Conservation (phyloP, 2,329 filamentous ascomycete species). For the Fonsecaea pugnacius region DNA sequence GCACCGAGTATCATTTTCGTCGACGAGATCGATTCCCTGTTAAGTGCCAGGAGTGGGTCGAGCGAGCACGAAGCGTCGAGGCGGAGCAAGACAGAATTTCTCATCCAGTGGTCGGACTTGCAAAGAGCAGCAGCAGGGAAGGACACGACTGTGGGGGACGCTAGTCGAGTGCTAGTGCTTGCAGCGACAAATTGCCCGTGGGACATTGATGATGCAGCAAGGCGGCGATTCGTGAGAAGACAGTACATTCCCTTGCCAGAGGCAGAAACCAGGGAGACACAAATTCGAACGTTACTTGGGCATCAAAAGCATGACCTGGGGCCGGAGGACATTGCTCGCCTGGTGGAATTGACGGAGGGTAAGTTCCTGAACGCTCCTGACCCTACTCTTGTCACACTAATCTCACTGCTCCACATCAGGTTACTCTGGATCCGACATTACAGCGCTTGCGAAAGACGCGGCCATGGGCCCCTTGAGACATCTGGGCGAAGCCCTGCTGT, state of each 20-base stretch:
- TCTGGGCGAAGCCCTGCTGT: conserved; percentile 83
- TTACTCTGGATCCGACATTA: conserved; percentile 98
- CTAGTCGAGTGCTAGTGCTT: conserved; percentile 85
- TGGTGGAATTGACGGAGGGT: conserved; percentile 88
- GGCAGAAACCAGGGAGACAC: conserved; percentile 74
- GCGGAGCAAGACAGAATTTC: conserved; percentile 94
- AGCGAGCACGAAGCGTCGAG: conserved; percentile 92
- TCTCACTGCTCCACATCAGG: conserved; percentile 58
- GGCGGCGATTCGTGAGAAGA: conserved; percentile 84
- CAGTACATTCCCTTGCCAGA: conserved; percentile 97
- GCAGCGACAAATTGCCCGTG: conserved; percentile 96
- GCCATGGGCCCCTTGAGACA: conserved; percentile 95
- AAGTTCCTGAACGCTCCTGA: conserved; percentile 41
- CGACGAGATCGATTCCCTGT: conserved; percentile 93
- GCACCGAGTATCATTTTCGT: conserved; percentile 98
- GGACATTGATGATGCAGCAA: conserved; percentile 95
- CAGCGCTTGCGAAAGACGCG: conserved; percentile 92
- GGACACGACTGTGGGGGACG: conserved; percentile 66
- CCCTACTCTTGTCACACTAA: conserved; percentile 19
- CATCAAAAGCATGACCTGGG: conserved; percentile 84
- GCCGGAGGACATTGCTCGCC: conserved; percentile 69
- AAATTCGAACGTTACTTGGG: conserved; percentile 77
- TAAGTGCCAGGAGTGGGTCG: conserved; percentile 75
- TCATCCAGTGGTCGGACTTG: conserved; percentile 96
- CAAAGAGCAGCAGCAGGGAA: conserved; percentile 87